Conservation (phyloP, 2,329 filamentous ascomycete species). For the Claviceps sp. region DNA sequence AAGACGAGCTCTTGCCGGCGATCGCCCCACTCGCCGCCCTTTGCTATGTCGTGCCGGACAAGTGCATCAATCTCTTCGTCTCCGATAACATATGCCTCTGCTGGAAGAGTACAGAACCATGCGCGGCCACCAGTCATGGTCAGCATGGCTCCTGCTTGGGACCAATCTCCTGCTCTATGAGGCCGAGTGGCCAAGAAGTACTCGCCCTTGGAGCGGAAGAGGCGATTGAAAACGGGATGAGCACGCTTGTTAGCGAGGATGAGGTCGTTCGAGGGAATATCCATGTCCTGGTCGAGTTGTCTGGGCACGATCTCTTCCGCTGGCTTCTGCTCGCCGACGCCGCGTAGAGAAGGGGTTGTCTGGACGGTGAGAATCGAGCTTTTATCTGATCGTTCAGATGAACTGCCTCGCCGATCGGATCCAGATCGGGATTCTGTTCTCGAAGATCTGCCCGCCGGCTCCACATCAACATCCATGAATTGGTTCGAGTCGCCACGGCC, state of each 20-base stretch:
- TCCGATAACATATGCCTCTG: slow-evolving; percentile 34
- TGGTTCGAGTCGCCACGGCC: background rate
- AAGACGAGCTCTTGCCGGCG: slow-evolving; percentile 60
- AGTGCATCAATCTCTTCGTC: slow-evolving; percentile 34
- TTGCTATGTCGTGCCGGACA: slow-evolving; percentile 34
- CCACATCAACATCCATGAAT: slow-evolving; percentile 11
- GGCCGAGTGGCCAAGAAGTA: slow-evolving; percentile 47
- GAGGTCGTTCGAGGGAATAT: slow-evolving; percentile 23
- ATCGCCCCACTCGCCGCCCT: slow-evolving; percentile 53
- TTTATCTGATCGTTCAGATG: slow-evolving; percentile 10
- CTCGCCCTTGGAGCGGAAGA: slow-evolving; percentile 51
- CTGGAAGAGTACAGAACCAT: slow-evolving; percentile 47
- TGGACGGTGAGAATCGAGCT: slow-evolving; percentile 13
- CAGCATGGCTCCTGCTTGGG: slow-evolving; percentile 51
- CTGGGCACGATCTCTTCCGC: background rate
- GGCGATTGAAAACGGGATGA: slow-evolving; percentile 35
- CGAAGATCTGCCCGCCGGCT: slow-evolving; percentile 6
- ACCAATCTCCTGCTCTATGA: slow-evolving; percentile 43
- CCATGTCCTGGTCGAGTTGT: slow-evolving; percentile 6
- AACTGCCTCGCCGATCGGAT: slow-evolving; percentile 3
- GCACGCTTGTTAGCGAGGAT: slow-evolving; percentile 44
- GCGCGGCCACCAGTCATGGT: slow-evolving; percentile 40
- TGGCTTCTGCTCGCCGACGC: background rate
- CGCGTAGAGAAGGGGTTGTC: slow-evolving; percentile 11
- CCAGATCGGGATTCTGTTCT: background rate